Percentiles rank a stretch among this genome's conserved stretches.
Evolutionary conservation across 345 rosid species (phyloP).

Genomic region (Euclidium syriacum): DNA sequence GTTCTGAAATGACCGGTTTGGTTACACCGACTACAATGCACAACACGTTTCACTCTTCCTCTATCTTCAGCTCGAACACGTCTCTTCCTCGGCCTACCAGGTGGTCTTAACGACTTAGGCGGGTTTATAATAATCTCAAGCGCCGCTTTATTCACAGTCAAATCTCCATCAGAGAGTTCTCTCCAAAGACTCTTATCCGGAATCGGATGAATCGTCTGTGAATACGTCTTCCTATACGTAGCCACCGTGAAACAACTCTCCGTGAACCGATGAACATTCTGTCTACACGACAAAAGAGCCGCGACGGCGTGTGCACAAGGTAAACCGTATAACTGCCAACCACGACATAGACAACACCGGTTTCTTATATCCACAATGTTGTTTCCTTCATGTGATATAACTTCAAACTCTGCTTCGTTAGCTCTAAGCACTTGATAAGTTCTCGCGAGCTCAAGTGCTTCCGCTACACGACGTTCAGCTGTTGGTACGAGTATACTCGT

Average conservation of each 20-base stretch:
- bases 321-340: constrained; percentile 94
- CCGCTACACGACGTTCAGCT: constrained; percentile 82
- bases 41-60: constrained; percentile 84
- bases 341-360: constrained; percentile 90
- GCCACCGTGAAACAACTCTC: constrained; percentile 98
- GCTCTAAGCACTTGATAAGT: constrained; percentile 91
- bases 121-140: constrained; percentile 56
- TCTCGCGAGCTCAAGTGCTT: constrained; percentile 82
- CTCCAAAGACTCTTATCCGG: constrained; percentile 92
- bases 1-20: constrained; percentile 99
- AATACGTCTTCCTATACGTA: constrained; percentile 82
- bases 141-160: constrained; percentile 36
- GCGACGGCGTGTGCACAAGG: constrained; percentile 99
- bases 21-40: constrained; percentile 97
- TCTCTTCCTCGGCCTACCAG: constrained; percentile 93
- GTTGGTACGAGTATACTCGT: constrained; percentile 89
- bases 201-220: constrained; percentile 93
- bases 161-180: constrained; percentile 72
- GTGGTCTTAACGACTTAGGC: constrained; percentile 86
- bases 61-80: constrained; percentile 91
- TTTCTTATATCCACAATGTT: constrained; percentile 86
- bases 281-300: constrained; percentile 94
- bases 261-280: constrained; percentile 90
- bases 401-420: constrained; percentile 93
- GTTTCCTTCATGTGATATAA: constrained; percentile 86